Conservation (phyloP, 495 filamentous ascomycete genomes). For the Podospora pseudocomata region DNA sequence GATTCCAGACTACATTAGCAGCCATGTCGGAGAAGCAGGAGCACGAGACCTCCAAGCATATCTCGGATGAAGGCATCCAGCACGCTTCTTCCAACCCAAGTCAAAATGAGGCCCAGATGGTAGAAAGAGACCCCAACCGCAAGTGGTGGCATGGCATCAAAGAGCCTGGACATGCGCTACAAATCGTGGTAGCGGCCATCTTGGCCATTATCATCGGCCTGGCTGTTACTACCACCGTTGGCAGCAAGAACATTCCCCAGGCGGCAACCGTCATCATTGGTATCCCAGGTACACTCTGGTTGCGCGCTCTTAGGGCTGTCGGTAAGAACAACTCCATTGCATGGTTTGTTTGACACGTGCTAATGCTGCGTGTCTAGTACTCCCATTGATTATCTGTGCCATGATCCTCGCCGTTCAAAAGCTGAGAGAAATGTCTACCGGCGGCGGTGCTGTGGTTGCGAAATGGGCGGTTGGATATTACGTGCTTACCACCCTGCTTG, state of each 20-base stretch:
- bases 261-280: slow-evolving; percentile 22
- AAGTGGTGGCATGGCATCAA: slow-evolving; percentile 16
- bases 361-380: slow-evolving; percentile 14
- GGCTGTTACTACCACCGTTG: slow-evolving; percentile 22
- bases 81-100: background rate
- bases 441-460: slow-evolving; percentile 20
- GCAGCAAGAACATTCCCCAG: slow-evolving; percentile 19
- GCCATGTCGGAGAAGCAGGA: background rate
- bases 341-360: too few species aligned
- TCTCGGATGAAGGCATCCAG: background rate
- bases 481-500: slow-evolving; percentile 30
- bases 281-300: slow-evolving; percentile 32
- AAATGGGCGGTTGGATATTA: slow-evolving; percentile 19
- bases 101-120: background rate
- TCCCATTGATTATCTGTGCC: slow-evolving; percentile 33
- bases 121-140: slow-evolving; percentile 5
- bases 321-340: slow-evolving; percentile 12
- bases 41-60: background rate
- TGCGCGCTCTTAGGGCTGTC: slow-evolving; percentile 31
- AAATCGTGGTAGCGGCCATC: slow-evolving; percentile 30
- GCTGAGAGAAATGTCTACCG: slow-evolving; percentile 25
- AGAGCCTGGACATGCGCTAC: slow-evolving; percentile 19
- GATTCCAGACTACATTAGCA: background rate
- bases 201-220: slow-evolving; percentile 32
- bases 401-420: slow-evolving; percentile 33